Base-by-base conservation (phyloP, 2,329 filamentous ascomycete genomes). In the Dactylellina haptotyla region DNA sequence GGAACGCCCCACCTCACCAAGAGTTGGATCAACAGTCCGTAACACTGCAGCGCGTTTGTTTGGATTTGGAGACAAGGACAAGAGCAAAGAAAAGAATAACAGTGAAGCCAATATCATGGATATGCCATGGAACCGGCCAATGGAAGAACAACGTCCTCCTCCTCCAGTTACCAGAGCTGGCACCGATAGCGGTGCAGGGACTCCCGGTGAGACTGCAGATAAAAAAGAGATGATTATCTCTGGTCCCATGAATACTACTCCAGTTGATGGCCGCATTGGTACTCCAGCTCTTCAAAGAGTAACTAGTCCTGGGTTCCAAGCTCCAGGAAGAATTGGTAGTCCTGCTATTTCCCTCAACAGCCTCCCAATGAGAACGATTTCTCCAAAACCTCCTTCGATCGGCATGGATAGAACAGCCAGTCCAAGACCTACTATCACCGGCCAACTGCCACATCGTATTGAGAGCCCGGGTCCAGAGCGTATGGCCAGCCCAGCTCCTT, bases 181-280 rank as follows among this genome's bases (percentile, higher is more conserved):
- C 32, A 56, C 43, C 3, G 63, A 75, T 32, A 43, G 57, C n/a
- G n/a, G n/a, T 20, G 9, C 26, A 26, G 32, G 34, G 6, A 10
- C 37, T 4, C 25, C 50, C n/a, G 62, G 51, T 41, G 69, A 73
- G 6, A 41, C 23, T n/a, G 39, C 16, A 14, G 70, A 69, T 9
- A 64, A 69, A 43, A 75, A 69, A 30, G 70, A 75, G 51, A 75
- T 75, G 70, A 34, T 64, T 8, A 75, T 75, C 18, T 75, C 70
- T 16, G 70, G 70, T 23, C 70, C 70, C 26, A 75, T 75, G 25
- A 75, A 67, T 54, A 75, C 70, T 10, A 75, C 70, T 16, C 70
- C 70, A 0, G 50, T 63, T 18, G 70, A 75, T 32, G 64, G 62
- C n/a, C 43, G 70, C 23, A 65, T 75, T 20, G 70, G 70, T 32